Base-by-base conservation (phyloP, 2,329 filamentous ascomycete species). In the Sporothrix pseudoabietina region DNA sequence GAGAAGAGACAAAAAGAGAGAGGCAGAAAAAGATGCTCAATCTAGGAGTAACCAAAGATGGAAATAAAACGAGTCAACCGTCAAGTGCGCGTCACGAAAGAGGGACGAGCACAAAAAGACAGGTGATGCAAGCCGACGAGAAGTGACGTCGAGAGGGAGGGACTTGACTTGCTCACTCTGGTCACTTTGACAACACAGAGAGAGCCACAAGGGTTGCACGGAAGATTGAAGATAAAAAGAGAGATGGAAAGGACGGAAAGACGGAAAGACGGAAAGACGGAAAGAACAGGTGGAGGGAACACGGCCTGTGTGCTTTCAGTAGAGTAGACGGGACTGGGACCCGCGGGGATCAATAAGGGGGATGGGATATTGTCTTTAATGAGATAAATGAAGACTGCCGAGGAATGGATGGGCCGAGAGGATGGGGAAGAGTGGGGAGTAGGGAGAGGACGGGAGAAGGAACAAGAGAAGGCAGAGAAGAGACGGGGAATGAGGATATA, bases 251-350 rank as follows among this genome's bases (percentile, higher is more conserved):
- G n/a, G 16, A 30, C 19, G 55, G 26, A 49, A 49, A 19, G 41
- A 44, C 9, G 39, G 32, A n/a, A 22, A 49, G 16, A 30, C 19
- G 55, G 26, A 49, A 49, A 19, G 41, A 44, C 9, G 39, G 32
- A n/a, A 55, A 61, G 57, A 73, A 47, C 44, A 32, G 22, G 65
- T 19, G 35, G 26, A 68, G 49, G 44, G 71, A 41, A 61, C 32
- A 35, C 55, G 35, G 55, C 39, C 35, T 49, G 59, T 52, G 59
- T 61, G 3, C 35, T 35, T 8, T 26, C 26, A 26, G 26, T 26
- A 26, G 26, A 35, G 35, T 35, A 52, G 26, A 47, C 14, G 39
- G 12, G 52, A 55, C 52, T 9, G 39, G 12, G 52, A 55, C 52
- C 52, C 22, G 10, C 12, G n/a, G 52, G 9, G 26, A 55, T 39